Evolutionary conservation across 1,139 yeast genomes (phyloP), one percentile per base, ranked within the genome.

Genomic region (Suhomyces kunorum): DNA sequence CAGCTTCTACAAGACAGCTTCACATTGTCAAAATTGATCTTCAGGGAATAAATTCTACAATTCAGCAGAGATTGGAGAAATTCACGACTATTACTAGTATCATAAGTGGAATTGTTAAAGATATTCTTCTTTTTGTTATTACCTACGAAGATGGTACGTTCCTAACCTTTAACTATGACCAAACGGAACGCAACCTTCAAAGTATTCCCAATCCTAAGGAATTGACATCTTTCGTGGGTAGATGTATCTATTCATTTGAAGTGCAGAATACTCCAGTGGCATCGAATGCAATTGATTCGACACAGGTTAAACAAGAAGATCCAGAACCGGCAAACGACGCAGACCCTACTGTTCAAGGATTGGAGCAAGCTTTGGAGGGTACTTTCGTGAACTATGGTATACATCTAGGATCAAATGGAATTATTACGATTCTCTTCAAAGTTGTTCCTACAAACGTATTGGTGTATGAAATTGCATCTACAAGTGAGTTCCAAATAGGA

Each of bases 61-160:
- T 28, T 6, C 6, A 18, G 8, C 34, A 36, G 7, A 13, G 8
- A 8, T 25, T 38, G 19, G 3, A 20, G 8, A 24, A 13, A 2
- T 26, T 12, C 17, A 12, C 32, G 2, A 29, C 35, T 9, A 26
- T 38, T 6, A n/a, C 35, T 7, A 37, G 39, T 8, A 24, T 35
- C 8, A 16, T 23, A 4, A 18, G 32, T 17, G 15, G 15, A 4
- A 5, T 13, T 6, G 17, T 17, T 5, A 32, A 18, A 1, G 31
- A 28, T 6, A 11, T 7, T 6, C 38, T 40, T 17, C 33, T 42
- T n/a, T 27, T 46, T 1, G 41, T 50, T 13, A 22, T 44, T 59
- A 15, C 48, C 55, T 61, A 49, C 36, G 75, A 70, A 42, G 52
- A 55, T 37, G 72, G 73, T 1, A 47, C 51, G 7, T 58, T 66